A percentile compares a stretch with the other conserved stretches of the same genome.
These are phyloP conservation scores for Trichoderma lentiforme DNA, from an alignment of 2,329 filamentous ascomycete genomes.

Conservation along the genomic window DNA sequence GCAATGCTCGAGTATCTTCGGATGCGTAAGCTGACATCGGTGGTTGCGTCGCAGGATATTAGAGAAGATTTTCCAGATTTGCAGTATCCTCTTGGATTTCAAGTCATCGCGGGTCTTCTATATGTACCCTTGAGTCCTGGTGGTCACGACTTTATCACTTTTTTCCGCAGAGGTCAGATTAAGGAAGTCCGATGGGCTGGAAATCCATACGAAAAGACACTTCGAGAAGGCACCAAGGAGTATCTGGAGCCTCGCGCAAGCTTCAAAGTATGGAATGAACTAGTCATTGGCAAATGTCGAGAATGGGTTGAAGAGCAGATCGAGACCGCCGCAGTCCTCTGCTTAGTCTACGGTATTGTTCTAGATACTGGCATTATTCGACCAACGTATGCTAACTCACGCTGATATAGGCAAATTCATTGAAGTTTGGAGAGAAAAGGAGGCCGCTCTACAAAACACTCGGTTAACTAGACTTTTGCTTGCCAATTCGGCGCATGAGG, in stretches of 20 bases:
- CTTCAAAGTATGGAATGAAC: conserved; percentile 80
- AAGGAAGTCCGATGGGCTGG: conserved; percentile 82
- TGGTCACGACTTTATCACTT: conserved; percentile 83
- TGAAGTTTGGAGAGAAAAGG: conserved; percentile 89
- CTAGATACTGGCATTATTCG: neutral
- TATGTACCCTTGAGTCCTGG: conserved; percentile 75
- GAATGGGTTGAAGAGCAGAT: conserved; percentile 89
- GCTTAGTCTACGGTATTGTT: conserved; percentile 71
- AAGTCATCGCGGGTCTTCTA: conserved; percentile 71
- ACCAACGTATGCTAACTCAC: neutral
- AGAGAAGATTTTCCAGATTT: conserved; percentile 76
- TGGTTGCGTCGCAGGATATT: conserved; percentile 76
- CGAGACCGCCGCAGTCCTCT: conserved; percentile 83
- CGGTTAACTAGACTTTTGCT: conserved; percentile 75
- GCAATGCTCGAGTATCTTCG: conserved; percentile 82
- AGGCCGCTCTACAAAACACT: conserved; percentile 76
- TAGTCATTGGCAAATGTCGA: conserved; percentile 73
- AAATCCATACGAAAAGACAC: conserved; percentile 77
- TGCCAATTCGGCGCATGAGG: conserved; percentile 87
- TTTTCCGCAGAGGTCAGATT: conserved; percentile 75
- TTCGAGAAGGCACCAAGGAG: conserved; percentile 67
- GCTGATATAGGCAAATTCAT: conserved; percentile 64
- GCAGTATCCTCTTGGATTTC: conserved; percentile 74
- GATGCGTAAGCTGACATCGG: conserved; percentile 69
- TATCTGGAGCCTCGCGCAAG: conserved; percentile 76